Evolutionary conservation across 306 rosid genomes (phyloP).

Genomic region (Cucurbita moschata): DNA sequence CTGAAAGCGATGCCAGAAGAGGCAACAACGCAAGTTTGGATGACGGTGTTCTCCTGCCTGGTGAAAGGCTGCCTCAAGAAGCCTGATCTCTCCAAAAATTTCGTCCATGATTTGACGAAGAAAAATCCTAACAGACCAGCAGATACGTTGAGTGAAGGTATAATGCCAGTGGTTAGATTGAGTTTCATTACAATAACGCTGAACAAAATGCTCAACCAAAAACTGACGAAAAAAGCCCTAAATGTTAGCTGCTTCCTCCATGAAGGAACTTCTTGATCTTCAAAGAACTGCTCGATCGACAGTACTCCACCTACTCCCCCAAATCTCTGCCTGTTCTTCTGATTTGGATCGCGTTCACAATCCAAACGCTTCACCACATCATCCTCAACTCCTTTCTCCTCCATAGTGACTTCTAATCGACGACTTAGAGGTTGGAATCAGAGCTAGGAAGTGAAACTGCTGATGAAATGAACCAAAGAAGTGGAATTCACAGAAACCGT

Average conservation of each 20-base stretch:
- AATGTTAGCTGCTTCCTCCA: constrained; percentile 26
- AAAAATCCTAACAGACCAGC: constrained; percentile 33
- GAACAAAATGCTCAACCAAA: constrained; percentile 24
- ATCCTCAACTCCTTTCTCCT: background rate
- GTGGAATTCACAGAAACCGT: background rate
- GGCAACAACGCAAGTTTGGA: constrained; percentile 39
- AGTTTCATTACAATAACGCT: constrained; percentile 36
- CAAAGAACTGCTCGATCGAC: constrained; percentile 23
- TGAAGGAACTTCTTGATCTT: constrained; percentile 12
- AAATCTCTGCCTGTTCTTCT: constrained; percentile 5
- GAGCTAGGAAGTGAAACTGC: background rate
- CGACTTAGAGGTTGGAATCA: background rate
- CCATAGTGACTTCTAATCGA: background rate
- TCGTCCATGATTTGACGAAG: constrained; percentile 32
- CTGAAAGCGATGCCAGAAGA: constrained; percentile 38
- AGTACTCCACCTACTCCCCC: background rate
- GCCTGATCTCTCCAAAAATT: constrained; percentile 11
- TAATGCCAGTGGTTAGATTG: constrained; percentile 30
- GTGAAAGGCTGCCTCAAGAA: constrained; percentile 26
- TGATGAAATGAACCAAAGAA: background rate
- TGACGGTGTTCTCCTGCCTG: constrained; percentile 34
- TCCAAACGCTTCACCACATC: background rate
- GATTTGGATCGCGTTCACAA: constrained; percentile 7
- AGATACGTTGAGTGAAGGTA: constrained; percentile 29
- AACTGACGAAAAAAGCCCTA: constrained; percentile 25